Evolutionary conservation across 495 filamentous ascomycete species (phyloP).

Genomic region (Cercophora samala): DNA sequence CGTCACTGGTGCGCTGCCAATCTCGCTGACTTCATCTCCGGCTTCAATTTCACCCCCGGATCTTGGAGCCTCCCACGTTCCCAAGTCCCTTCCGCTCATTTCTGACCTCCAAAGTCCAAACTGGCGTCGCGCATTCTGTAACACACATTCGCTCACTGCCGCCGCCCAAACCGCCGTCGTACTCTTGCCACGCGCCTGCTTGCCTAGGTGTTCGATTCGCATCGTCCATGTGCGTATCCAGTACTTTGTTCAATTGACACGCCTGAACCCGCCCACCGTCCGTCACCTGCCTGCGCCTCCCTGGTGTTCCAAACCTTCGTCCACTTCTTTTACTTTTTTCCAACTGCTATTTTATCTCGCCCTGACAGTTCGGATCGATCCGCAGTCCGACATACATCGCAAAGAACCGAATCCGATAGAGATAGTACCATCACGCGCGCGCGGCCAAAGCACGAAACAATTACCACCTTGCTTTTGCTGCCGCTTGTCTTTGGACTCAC

Average conservation of each 20-base stretch:
- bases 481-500: not conserved
- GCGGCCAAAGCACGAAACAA: not conserved
- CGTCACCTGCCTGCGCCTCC: not conserved
- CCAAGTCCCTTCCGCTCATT: conserved; percentile 13
- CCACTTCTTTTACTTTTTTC: conserved; percentile 1
- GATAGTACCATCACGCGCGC: not conserved
- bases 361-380: not conserved
- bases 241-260: conserved; percentile 5
- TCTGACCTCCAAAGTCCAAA: conserved; percentile 11
- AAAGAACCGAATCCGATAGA: not conserved
- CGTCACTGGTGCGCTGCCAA: conserved; percentile 20
- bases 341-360: conserved; percentile 7
- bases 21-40: conserved; percentile 35
- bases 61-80: conserved; percentile 15
- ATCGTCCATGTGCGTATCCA: conserved; percentile 1
- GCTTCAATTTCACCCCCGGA: conserved; percentile 27
- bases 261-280: not conserved
- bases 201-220: not conserved
- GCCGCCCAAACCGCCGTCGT: not conserved
- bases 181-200: not conserved
- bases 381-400: not conserved
- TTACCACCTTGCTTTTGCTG: not conserved
- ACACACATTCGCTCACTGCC: conserved; percentile 6
- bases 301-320: conserved; percentile 1
- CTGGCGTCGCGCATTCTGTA: conserved; percentile 12